Conservation (phyloP, 1,284 basidiomycete species). For the Malassezia caprae region DNA sequence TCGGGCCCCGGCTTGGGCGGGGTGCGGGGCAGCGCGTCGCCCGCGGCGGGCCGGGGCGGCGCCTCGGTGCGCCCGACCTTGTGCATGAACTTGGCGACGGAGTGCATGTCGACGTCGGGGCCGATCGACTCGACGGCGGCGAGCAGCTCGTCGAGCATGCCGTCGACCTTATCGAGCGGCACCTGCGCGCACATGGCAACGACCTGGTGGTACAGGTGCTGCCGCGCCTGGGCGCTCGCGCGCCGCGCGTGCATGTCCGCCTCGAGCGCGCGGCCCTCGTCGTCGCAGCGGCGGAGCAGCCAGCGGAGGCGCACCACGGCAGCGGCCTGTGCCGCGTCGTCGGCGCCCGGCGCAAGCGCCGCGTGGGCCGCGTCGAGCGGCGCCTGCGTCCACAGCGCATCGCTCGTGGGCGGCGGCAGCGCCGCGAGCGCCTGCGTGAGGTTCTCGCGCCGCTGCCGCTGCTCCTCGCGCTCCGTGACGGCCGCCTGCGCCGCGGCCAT, state of each 20-base stretch:
- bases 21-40: neutral
- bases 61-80: slow-evolving; percentile 27
- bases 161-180: slow-evolving; percentile 75
- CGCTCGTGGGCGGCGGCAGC: slow-evolving; percentile 7
- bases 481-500: slow-evolving; percentile 30
- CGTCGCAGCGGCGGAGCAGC: slow-evolving; percentile 16
- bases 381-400: neutral
- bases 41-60: neutral
- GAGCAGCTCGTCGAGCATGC: slow-evolving; percentile 75
- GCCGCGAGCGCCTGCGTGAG: slow-evolving; percentile 45
- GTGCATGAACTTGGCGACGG: slow-evolving; percentile 77
- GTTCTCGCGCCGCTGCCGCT: slow-evolving; percentile 26
- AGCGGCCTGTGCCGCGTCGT: slow-evolving; percentile 60
- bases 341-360: slow-evolving; percentile 60
- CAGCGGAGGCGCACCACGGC: slow-evolving; percentile 30
- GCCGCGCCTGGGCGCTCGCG: slow-evolving; percentile 59
- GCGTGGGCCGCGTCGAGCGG: slow-evolving; percentile 54
- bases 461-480: slow-evolving; percentile 37
- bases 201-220: slow-evolving; percentile 79
- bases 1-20: neutral
- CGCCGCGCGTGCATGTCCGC: slow-evolving; percentile 71
- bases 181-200: slow-evolving; percentile 80
- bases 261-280: slow-evolving; percentile 49
- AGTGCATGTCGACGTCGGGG: slow-evolving; percentile 65
- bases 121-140: slow-evolving; percentile 80